A percentile compares a stretch with the other conserved stretches of the same genome.
Conservation (phyloP, 2,329 filamentous ascomycete species). For the Fusarium sp. region DNA sequence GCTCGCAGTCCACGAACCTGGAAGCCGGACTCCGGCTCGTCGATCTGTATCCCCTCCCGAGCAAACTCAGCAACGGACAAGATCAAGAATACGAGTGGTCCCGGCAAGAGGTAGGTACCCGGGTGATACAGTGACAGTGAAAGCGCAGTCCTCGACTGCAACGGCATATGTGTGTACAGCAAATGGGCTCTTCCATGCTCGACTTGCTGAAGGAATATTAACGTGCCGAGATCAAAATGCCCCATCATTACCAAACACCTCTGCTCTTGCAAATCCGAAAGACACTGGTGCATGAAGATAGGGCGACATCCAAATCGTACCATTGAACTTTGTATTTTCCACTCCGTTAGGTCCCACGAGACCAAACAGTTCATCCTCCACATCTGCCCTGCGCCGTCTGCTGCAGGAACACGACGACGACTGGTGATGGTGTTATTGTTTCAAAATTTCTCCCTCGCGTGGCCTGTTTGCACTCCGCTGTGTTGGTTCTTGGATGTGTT, state of each 20-base stretch:
- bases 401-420: not conserved
- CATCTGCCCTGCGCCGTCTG: not conserved
- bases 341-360: not conserved
- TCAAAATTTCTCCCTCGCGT: slow-evolving; percentile 2
- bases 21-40: not conserved
- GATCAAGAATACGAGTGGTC: slow-evolving; percentile 27
- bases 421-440: not conserved
- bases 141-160: slow-evolving; percentile 30
- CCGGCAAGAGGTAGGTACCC: slow-evolving; percentile 14
- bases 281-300: slow-evolving; percentile 64
- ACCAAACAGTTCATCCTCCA: not conserved
- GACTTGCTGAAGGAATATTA: slow-evolving; percentile 63
- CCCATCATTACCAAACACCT: slow-evolving; percentile 67
- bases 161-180: slow-evolving; percentile 68
- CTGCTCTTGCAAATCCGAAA: slow-evolving; percentile 49
- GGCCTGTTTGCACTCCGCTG: not conserved
- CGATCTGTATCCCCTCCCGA: slow-evolving; percentile 7
- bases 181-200: slow-evolving; percentile 61
- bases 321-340: not conserved
- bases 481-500: slow-evolving; percentile 1
- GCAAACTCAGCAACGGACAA: slow-evolving; percentile 11
- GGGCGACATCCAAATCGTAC: slow-evolving; percentile 47
- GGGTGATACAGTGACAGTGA: slow-evolving; percentile 26
- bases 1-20: slow-evolving; percentile 9
- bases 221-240: slow-evolving; percentile 62